A percentile compares a stretch with the other conserved stretches of the same genome.
These are phyloP conservation scores for Vaccinium macrocarpon DNA, from an alignment of 148 eudicot species.

Conservation along the genomic window DNA sequence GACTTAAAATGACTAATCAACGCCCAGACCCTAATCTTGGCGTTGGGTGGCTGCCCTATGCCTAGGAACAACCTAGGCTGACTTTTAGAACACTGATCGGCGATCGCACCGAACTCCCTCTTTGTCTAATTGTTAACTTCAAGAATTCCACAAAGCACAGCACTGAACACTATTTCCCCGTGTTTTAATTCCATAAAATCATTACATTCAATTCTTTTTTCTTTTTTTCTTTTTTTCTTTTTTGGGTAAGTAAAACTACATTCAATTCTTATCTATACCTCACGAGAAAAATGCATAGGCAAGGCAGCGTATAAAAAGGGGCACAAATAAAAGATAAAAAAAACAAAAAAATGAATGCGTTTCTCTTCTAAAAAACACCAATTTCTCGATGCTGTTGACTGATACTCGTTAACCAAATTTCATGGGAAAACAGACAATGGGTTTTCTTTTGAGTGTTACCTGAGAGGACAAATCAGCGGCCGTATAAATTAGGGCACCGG, in stretches of 20 bases:
- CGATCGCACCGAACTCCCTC: background rate
- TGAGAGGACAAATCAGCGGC: conserved; percentile 91
- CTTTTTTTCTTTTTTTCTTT: too few species aligned
- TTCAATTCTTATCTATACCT: background rate
- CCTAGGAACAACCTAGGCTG: too few species aligned
- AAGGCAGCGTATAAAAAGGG: background rate
- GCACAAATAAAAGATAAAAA: background rate
- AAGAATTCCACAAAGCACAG: background rate
- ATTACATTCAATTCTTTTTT: background rate
- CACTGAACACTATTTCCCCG: background rate
- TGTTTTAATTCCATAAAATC: background rate
- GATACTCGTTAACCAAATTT: background rate
- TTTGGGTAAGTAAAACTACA: background rate
- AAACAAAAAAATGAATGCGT: background rate
- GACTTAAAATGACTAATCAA: too few species aligned
- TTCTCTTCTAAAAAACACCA: background rate
- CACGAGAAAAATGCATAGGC: background rate
- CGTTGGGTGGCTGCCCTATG: too few species aligned
- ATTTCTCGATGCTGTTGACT: background rate
- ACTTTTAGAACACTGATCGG: too few species aligned
- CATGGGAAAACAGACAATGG: background rate
- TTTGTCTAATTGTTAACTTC: background rate
- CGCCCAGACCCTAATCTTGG: too few species aligned
- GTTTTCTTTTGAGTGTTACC: conserved; percentile 28
- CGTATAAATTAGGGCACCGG: conserved; percentile 63